phyloP scores from a whole-genome alignment of 345 rosid genomes.

The Syzygium aqueum region DNA sequence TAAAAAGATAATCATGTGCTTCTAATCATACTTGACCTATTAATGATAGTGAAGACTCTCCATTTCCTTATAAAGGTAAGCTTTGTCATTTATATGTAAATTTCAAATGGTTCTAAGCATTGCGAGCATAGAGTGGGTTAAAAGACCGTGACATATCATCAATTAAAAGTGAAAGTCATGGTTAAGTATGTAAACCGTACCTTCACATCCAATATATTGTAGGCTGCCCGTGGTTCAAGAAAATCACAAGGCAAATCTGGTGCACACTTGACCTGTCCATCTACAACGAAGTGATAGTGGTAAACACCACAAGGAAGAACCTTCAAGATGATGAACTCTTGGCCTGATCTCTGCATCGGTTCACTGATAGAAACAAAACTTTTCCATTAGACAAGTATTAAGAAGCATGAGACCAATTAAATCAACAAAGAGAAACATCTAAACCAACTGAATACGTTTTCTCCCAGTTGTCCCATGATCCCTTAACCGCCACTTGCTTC shows the following conservation, averaged over 20 bases:
- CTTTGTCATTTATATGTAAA: not conserved
- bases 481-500: constrained; percentile 44
- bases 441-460: constrained; percentile 17
- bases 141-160: not conserved
- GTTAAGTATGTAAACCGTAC: constrained; percentile 11
- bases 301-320: constrained; percentile 45
- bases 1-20: not conserved
- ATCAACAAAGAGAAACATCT: not conserved
- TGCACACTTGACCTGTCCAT: constrained; percentile 23
- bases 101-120: not conserved
- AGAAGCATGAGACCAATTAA: not conserved
- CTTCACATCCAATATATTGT: constrained; percentile 54
- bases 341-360: constrained; percentile 31
- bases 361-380: constrained; percentile 19
- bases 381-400: not conserved
- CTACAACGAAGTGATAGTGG: constrained; percentile 52
- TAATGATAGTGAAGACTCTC: not conserved
- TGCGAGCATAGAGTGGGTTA: not conserved
- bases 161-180: not conserved
- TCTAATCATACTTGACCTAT: not conserved
- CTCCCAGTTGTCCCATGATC: constrained; percentile 64
- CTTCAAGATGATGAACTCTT: constrained; percentile 42
- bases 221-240: constrained; percentile 26
- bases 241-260: constrained; percentile 42
- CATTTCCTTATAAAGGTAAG: not conserved